Evolutionary conservation across 306 rosid genomes (phyloP).

Genomic region (Sesbania bispinosa): DNA sequence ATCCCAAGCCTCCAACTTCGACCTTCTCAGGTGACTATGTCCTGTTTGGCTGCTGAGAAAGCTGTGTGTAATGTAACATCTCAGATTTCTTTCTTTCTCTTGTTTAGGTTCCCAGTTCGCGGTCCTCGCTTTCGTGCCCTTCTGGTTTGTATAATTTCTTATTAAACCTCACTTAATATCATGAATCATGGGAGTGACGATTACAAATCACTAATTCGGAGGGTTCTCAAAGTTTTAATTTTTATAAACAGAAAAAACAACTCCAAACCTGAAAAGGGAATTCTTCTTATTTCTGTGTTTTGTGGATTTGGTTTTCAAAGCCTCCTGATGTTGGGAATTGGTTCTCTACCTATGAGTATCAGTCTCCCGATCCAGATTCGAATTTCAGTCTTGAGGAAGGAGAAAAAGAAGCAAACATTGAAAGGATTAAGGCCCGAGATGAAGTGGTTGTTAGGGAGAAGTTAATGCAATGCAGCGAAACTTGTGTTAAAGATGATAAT

Average conservation of each 20-base stretch:
- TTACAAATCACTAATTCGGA: too few relatives aligned
- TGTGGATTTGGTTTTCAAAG: slow-evolving; percentile 42
- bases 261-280: background rate
- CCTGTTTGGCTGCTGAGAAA: slow-evolving; percentile 30
- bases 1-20: slow-evolving; percentile 28
- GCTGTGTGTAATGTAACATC: background rate
- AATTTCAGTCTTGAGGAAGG: slow-evolving; percentile 25
- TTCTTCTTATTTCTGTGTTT: background rate
- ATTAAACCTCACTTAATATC: too few relatives aligned
- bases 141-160: slow-evolving; percentile 51
- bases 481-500: slow-evolving; percentile 27
- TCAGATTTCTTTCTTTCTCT: background rate
- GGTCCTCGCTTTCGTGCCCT: slow-evolving; percentile 35
- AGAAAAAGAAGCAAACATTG: background rate
- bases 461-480: slow-evolving; percentile 14
- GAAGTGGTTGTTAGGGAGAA: slow-evolving; percentile 29
- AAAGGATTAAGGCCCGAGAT: background rate
- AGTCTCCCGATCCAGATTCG: slow-evolving; percentile 52
- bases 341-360: slow-evolving; percentile 74
- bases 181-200: too few relatives aligned
- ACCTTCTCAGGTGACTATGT: slow-evolving; percentile 32
- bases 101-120: slow-evolving; percentile 38
- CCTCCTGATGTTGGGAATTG: slow-evolving; percentile 66
- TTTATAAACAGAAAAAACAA: background rate
- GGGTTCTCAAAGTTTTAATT: slow-evolving; percentile 10